Percentiles rank a stretch among this genome's conserved stretches.
Conservation (phyloP, 2,329 filamentous ascomycete genomes). For the Hortaea sp. region DNA sequence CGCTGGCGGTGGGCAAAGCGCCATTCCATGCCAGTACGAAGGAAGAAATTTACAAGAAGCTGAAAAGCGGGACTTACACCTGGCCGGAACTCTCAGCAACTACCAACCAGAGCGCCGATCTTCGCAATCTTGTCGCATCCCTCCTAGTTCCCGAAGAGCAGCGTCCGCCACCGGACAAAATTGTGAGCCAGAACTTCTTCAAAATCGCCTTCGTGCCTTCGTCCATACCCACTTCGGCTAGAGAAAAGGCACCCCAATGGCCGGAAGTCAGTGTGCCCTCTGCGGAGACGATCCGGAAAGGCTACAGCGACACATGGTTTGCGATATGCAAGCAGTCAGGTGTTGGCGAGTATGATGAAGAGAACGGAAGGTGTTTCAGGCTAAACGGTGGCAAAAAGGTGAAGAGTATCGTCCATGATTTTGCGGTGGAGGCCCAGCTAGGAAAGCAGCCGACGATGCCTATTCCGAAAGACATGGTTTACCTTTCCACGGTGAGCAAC, state of each 20-base stretch:
- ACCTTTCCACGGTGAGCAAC: conserved; percentile 28
- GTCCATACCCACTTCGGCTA: conserved; percentile 35
- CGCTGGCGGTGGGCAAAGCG: conserved; percentile 90
- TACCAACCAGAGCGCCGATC: conserved; percentile 63
- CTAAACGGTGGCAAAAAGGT: conserved; percentile 38
- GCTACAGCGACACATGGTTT: conserved; percentile 43
- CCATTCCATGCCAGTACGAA: conserved; percentile 90
- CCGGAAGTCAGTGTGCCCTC: conserved; percentile 34
- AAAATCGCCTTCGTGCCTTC: conserved; percentile 62
- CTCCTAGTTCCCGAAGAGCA: conserved; percentile 67
- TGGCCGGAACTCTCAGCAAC: conserved; percentile 61
- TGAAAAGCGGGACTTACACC: conserved; percentile 63
- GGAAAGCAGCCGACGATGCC: conserved; percentile 40
- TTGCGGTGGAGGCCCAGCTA: conserved; percentile 38
- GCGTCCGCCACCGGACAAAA: conserved; percentile 64
- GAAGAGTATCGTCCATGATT: conserved; percentile 40
- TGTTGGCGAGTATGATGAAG: conserved; percentile 37
- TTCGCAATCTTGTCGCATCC: conserved; percentile 66
- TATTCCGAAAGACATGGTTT: conserved; percentile 38
- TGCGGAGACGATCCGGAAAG: conserved; percentile 33
- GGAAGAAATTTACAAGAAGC: conserved; percentile 69
- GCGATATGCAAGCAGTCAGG: conserved; percentile 40
- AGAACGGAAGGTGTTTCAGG: conserved; percentile 33
- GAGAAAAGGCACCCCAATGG: conserved; percentile 38
- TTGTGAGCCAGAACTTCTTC: conserved; percentile 74